Evolutionary conservation across 495 filamentous ascomycete species (phyloP), one percentile per base, ranked within the genome.

Genomic region (Chaetomium fimeti): DNA sequence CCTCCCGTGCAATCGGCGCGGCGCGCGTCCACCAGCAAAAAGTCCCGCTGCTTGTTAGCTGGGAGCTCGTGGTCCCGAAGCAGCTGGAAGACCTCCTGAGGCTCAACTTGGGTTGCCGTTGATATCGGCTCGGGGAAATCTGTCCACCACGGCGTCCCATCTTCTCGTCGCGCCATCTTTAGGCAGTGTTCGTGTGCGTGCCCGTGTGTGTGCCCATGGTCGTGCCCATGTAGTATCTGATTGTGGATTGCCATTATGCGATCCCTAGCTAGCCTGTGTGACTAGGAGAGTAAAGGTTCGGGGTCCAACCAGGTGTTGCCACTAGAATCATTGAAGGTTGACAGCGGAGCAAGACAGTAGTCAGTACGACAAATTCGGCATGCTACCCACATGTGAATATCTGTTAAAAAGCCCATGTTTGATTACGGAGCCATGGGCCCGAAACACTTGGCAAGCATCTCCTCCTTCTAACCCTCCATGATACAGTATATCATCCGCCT

Each of bases 81-180:
- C 13, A 71, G 51, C 15, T 60, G 56, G 3, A 64, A 57, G 8
- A 74, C 70, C 32, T 68, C 45, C 13, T 57, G 51, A 0, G 66
- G 55, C n/a, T 59, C 61, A 16, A 74, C 61, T 25, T 49, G 59
- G 24, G 38, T 25, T 4, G 65, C 52, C 7, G 28, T 12, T 36
- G 72, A 66, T 28, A 29, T 52, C 9, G 70, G 70, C 20, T 69
- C 68, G 5, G 73, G 73, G 29, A 75, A 74, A 12, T 74, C 76
- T 32, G 79, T 73, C 61, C 78, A 78, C 81, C 81, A 83, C 12
- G 79, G 81, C 2, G 72, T 64, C 24, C 72, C 68, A 60, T 72
- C 70, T 7, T 69, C 66, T 9, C 68, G 64, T 5, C 52, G 63
- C 13, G 72, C 70, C 68, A 72, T 72, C 40, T 71, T 66, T 9